Base-by-base conservation (phyloP, 345 rosid species). In the Pelargonium nanum region DNA sequence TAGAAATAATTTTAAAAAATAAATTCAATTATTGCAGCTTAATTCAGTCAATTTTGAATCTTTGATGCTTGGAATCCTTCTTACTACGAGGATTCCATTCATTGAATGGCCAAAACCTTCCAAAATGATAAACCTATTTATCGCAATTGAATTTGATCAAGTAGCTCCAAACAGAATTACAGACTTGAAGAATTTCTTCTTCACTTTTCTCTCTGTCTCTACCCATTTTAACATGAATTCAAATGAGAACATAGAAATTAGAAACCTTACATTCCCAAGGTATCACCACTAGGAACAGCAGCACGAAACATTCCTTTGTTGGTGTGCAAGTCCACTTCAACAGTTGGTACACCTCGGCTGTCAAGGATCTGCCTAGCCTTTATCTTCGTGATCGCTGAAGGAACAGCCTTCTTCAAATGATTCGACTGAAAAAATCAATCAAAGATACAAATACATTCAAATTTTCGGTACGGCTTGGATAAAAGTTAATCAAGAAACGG, bases 351-450 rank as follows among this genome's bases (percentile, higher is more conserved):
- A 23, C 99, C 99, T 78, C 99, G 75, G 67, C 99, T 89, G 65
- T 93, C 99, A 45, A 93, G 84, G 73, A 93, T 80, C 81, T 93
- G 99, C 55, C 99, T 66, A 28, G 96, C 97, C 64, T 77, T 84
- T 19, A 89, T 72, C 78, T 85, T 87, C 65, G 95, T 93, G 62
- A 93, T 93, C 71, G 79, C 90, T 4, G 97, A 83, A 12, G 89
- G 65, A 10, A 89, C 92, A 25, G 87, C 83, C 77, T 85, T 93
- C 74, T 76, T 80, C 99, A 93, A 81, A 75, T 93, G 99, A 81
- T 84, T 93, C 19, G 97, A 85, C 99, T 93, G 82, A n/a, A 56
- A 53, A 40, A 40, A 40, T 12, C 48, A 40, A 40, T 9, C 16
- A 40, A 40, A 34, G n/a, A 34, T 15, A 40, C 3, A 12, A 0